phyloP scores from a whole-genome alignment of 345 rosid species.

The Gossypium ekmanianum region DNA sequence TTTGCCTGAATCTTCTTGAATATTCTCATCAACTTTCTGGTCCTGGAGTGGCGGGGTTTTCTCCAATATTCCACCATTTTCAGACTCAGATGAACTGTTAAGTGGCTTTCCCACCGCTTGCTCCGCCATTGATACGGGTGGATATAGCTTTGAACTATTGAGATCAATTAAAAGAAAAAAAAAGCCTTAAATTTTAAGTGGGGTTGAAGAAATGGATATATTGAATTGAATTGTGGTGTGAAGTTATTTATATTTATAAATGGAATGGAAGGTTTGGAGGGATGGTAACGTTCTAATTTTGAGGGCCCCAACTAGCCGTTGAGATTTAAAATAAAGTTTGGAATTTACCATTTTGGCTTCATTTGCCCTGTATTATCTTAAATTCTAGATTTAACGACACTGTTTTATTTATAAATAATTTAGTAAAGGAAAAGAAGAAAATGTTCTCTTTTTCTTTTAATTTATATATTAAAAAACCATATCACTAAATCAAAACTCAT shows the following conservation, averaged over 20 bases:
- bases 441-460: too few species aligned
- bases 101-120: not conserved
- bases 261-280: not conserved
- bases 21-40: slow-evolving; percentile 11
- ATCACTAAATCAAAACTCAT: too few species aligned
- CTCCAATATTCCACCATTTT: slow-evolving; percentile 17
- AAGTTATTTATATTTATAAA: not conserved
- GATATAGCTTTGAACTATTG: not conserved
- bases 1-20: slow-evolving; percentile 26
- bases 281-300: slow-evolving; percentile 46
- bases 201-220: not conserved
- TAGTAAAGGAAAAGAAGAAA: too few species aligned
- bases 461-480: too few species aligned
- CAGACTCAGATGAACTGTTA: slow-evolving; percentile 16
- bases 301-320: slow-evolving; percentile 19
- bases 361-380: too few species aligned
- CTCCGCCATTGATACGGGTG: not conserved
- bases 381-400: too few species aligned
- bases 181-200: not conserved
- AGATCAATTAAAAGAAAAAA: not conserved
- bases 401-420: too few species aligned
- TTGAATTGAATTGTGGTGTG: not conserved
- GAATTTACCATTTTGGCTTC: not conserved
- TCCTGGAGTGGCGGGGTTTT: slow-evolving; percentile 25
- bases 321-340: not conserved